phyloP scores from a whole-genome alignment of 129 eudicot species.

The Tagetes patula region DNA sequence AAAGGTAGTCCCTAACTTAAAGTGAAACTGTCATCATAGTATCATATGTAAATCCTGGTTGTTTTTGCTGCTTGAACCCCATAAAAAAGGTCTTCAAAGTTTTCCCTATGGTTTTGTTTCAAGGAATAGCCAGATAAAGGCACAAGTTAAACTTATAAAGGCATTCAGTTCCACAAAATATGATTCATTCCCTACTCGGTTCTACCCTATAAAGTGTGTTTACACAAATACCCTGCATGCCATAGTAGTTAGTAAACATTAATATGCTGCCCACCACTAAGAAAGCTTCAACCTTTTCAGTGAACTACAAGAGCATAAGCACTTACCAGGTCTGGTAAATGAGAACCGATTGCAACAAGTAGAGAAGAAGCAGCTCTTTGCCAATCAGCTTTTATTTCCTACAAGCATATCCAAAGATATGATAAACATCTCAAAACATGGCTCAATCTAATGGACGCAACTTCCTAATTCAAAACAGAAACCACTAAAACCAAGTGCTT shows the following conservation, averaged over 20 bases:
- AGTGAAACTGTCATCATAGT: conserved; percentile 13
- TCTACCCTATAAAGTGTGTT: conserved; percentile 7
- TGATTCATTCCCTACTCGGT: background rate
- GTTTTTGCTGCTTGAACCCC: conserved; percentile 10
- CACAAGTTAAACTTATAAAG: background rate
- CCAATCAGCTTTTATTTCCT: conserved; percentile 96
- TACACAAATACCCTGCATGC: background rate
- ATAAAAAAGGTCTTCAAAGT: background rate
- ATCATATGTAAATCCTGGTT: conserved; percentile 14
- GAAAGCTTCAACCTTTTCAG: conserved; percentile 6
- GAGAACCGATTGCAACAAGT: conserved; percentile 92
- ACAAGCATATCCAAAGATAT: conserved; percentile 23
- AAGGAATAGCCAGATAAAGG: conserved; percentile 16
- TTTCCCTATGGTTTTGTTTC: conserved; percentile 7
- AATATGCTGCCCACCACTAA: background rate
- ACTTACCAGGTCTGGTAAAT: conserved; percentile 93
- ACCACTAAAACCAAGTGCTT: background rate
- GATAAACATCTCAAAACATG: background rate
- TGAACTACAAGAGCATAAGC: conserved; percentile 11
- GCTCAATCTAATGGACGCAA: background rate
- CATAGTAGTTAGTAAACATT: conserved; percentile 5
- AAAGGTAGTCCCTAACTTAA: background rate
- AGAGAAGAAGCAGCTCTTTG: conserved; percentile 94
- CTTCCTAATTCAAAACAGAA: conserved; percentile 4
- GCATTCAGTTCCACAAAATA: background rate